Base-by-base conservation (phyloP, 176 grass and related monocot species). In the Puya raimondii region DNA sequence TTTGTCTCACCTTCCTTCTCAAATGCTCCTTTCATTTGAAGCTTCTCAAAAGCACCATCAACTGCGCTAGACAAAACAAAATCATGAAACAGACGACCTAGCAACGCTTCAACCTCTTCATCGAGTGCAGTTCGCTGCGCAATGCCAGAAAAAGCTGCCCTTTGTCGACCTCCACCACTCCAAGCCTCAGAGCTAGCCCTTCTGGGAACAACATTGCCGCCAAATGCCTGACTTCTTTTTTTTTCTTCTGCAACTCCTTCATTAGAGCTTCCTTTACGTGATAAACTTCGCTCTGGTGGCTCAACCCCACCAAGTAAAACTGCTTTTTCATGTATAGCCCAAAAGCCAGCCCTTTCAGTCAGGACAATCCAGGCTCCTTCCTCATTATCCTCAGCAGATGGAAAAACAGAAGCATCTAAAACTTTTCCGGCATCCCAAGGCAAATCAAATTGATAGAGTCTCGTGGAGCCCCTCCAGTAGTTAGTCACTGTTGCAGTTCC, bases 331-430 rank as follows among this genome's bases (percentile, higher is more conserved):
- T 89, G 94, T 75, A 97, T 90, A 64, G 84, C 86, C 89, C 94
- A 97, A 78, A 90, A 49, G 70, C 94, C 94, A 79, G 89, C 94
- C 64, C 85, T 97, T 69, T 97, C 89, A 73, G 94, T 97, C 50
- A 97, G 80, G 69, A 97, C 89, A 77, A 97, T 80, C 94, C 94
- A 97, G 65, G 94, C 86, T 80, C 94, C 94, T 81, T 91, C 89
- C 73, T 97, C 77, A 63, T 69, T 90, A 23, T 92, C 89, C 2
- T 81, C 89, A 29, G 82, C 26, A 75, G 88, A 88, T 51, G 86
- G 86, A 17, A 97, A 79, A 79, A 92, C 66, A 16, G 93, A 97
- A 83, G 86, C 89, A 87, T 92, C 93, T 52, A 97, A 58, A 68
- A 92, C 93, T 82, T 92, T 97, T 75, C 93, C 88, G 73, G 86